Evolutionary conservation across 352 stramenopile species (phyloP), one percentile per base, ranked within the genome.

Genomic region (Aphanomyces stellatus): DNA sequence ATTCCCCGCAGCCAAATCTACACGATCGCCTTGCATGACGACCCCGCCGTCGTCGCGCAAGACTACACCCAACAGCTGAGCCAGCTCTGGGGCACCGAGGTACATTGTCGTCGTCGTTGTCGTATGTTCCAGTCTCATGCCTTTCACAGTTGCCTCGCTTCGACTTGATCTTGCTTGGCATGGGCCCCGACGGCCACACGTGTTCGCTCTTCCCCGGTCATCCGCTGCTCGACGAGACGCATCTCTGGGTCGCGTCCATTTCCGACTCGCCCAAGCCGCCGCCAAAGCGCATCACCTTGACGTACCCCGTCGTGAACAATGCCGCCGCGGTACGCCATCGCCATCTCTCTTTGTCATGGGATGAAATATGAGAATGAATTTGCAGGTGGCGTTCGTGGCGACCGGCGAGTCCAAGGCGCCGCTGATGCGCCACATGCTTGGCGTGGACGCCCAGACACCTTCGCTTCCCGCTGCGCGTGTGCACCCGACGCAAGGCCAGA

Each of bases 151-250:
- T 91, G 10, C 91, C 93, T 40, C 80, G 81, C 67, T 96, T 99
- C 53, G 96, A 99, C 74, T 73, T 98, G 61, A 90, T 98, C 24
- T 70, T 99, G 40, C 80, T 99, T 3, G 97, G 97, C 37, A 98
- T 99, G 83, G 97, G 97, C 24, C 96, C 96, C 4, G 97, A 99
- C 74, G 97, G 97, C 13, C 97, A 99, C 82, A 99, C 96, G 19
- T 98, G 94, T 75, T 99, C 93, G 53, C 82, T 99, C 22, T 99
- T 99, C 77, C 97, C 96, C 0, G 85, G 82, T 33, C 96, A 99
- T 75, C 68, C 76, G 46, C 79, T 99, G 33, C 71, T 99, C n/a
- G 59, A 88, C 69, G 82, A 98, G 74, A 74, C 76, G 17, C 74
- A 72, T 57, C 72, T 85, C 30, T 90, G 92, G 34, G 95, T 99